Conservation (phyloP, 345 rosid genomes). For the Heritiera littoralis region DNA sequence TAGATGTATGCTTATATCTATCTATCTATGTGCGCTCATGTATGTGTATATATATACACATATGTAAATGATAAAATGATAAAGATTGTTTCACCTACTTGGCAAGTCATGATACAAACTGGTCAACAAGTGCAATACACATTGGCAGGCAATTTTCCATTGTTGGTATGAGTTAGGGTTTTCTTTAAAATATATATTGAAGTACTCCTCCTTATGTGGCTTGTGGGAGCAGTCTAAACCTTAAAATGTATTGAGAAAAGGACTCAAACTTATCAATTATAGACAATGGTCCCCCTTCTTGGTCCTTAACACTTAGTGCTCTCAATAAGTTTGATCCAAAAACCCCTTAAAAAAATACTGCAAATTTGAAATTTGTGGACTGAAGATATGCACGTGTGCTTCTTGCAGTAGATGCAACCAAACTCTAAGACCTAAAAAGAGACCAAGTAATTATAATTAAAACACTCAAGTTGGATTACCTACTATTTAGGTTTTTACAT, state of each 20-base stretch:
- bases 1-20: constrained; percentile 6
- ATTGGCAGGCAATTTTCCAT: constrained; percentile 28
- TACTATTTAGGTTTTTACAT: constrained; percentile 19
- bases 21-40: neutral
- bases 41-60: neutral
- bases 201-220: constrained; percentile 7
- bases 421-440: constrained; percentile 1
- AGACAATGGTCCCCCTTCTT: constrained; percentile 38
- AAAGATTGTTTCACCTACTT: constrained; percentile 13
- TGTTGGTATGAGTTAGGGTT: constrained; percentile 29
- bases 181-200: neutral
- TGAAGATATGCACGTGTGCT: constrained; percentile 42
- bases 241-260: constrained; percentile 9
- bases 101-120: constrained; percentile 15
- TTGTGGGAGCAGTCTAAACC: constrained; percentile 19
- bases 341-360: constrained; percentile 26
- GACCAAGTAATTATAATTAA: neutral
- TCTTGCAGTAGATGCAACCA: constrained; percentile 29
- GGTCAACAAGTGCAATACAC: constrained; percentile 20
- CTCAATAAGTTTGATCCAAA: constrained; percentile 33
- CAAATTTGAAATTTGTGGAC: constrained; percentile 47
- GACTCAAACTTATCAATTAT: constrained; percentile 23
- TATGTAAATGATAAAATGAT: neutral
- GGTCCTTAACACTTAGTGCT: constrained; percentile 29
- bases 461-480: constrained; percentile 35